Evolutionary conservation across 2,329 filamentous ascomycete species (phyloP), one percentile per base, ranked within the genome.

Genomic region (Sclerotinia borealis): DNA sequence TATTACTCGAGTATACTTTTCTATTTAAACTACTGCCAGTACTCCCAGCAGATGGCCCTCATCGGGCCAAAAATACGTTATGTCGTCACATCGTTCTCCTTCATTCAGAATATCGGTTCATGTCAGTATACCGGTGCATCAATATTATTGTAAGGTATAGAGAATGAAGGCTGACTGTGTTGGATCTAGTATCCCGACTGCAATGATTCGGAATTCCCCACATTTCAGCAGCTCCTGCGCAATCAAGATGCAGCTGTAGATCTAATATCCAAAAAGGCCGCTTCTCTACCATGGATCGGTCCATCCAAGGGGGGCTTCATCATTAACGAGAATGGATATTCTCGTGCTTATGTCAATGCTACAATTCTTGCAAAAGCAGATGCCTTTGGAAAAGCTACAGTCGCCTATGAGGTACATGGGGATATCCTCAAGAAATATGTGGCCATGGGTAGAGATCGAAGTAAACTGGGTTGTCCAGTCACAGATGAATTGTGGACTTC

Each of bases 351-450:
- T 31, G n/a, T 27, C 29, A 50, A 51, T 17, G 31, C 45, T n/a
- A 60, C 34, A 29, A 60, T 51, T 19, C 51, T 60, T 31, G 58
- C 58, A 22, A 25, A 60, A 41, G 58, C 45, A 60, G 58, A 60
- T 51, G 17, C 58, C 13, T 29, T 60, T 37, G 45, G 58, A 2
- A 37, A 41, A 60, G 58, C 58, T 22, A 51, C 25, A n/a, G 17
- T 31, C 25, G 58, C 58, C 13, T 60, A 39, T 39, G 58, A 60
- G 34, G 58, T 60, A 7, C 58, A 60, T 11, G 45, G 58, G 13
- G 45, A 51, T n/a, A 60, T 60, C 19, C 58, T 60, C 34, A 31
- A 51, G n/a, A 60, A 50, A 11, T 60, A 60, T 4, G 3, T 51
- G 8, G 25, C 11, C 34, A 17, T 37, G 31, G 31, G 47, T 31